Percentiles rank a stretch among this genome's conserved stretches.
These are phyloP conservation scores for Naganishia kalamii DNA, from an alignment of 768 basidiomycete species.

Conservation along the genomic window DNA sequence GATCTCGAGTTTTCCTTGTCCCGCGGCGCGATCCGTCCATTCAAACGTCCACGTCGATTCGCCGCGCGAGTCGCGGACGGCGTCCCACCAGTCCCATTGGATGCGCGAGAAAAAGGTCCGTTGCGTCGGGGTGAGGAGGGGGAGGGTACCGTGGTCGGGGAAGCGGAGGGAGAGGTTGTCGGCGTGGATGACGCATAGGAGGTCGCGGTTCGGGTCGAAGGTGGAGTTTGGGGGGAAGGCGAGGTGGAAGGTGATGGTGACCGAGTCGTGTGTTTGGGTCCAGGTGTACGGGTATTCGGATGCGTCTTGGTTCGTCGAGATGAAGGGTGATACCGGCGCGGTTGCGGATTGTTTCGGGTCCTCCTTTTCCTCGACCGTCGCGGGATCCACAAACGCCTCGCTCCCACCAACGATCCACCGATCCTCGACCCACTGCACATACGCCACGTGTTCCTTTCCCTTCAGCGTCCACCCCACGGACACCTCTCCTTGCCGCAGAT, in stretches of 20 bases:
- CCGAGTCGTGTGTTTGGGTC: constrained; percentile 76
- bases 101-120: background rate
- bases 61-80: constrained; percentile 56
- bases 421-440: background rate
- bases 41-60: constrained; percentile 95
- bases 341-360: background rate
- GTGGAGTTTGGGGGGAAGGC: constrained; percentile 61
- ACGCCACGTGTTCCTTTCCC: background rate
- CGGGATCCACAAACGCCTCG: background rate
- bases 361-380: background rate
- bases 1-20: constrained; percentile 61
- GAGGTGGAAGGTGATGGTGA: constrained; percentile 65
- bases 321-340: background rate
- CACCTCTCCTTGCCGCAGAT: background rate
- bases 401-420: background rate
- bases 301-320: background rate
- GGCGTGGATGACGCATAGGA: constrained; percentile 10
- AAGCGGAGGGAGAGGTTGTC: constrained; percentile 6
- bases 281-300: constrained; percentile 66
- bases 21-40: background rate
- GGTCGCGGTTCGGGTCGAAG: constrained; percentile 8
- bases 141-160: background rate
- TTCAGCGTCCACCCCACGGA: background rate
- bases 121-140: background rate
- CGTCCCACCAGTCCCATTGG: constrained; percentile 57